Conservation (phyloP, 805 yeast genomes). For the Pichia ethanolica region DNA sequence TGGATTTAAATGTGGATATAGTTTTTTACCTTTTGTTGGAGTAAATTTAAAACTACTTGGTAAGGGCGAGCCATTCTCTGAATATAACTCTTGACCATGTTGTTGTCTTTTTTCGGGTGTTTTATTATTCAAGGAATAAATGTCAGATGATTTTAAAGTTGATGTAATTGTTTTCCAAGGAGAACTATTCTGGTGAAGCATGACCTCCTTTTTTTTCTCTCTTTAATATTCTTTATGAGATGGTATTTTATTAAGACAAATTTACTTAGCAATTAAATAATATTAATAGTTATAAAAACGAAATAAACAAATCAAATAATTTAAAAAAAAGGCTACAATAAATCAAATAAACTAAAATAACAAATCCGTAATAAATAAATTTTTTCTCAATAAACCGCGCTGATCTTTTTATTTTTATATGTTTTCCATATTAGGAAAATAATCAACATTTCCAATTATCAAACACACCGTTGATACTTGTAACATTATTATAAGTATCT, state of each 20-base stretch:
- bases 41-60: constrained; percentile 24
- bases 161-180: constrained; percentile 6
- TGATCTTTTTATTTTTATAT: too few relatives aligned
- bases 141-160: neutral
- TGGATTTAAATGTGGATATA: constrained; percentile 21
- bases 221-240: neutral
- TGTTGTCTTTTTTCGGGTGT: constrained; percentile 5
- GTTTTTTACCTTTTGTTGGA: constrained; percentile 23
- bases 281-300: too few relatives aligned
- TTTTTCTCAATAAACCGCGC: too few relatives aligned
- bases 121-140: neutral
- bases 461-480: too few relatives aligned
- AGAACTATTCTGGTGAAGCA: constrained; percentile 5
- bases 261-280: too few relatives aligned
- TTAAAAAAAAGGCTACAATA: too few relatives aligned
- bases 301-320: too few relatives aligned
- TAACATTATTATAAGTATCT: too few relatives aligned
- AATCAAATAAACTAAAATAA: too few relatives aligned
- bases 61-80: constrained; percentile 16
- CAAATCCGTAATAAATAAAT: too few relatives aligned
- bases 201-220: neutral
- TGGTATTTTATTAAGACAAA: neutral
- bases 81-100: neutral
- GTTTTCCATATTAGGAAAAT: too few relatives aligned
- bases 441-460: too few relatives aligned